phyloP scores from a whole-genome alignment of 1,284 basidiomycete genomes.

The Cutaneotrichosporon sp. region DNA sequence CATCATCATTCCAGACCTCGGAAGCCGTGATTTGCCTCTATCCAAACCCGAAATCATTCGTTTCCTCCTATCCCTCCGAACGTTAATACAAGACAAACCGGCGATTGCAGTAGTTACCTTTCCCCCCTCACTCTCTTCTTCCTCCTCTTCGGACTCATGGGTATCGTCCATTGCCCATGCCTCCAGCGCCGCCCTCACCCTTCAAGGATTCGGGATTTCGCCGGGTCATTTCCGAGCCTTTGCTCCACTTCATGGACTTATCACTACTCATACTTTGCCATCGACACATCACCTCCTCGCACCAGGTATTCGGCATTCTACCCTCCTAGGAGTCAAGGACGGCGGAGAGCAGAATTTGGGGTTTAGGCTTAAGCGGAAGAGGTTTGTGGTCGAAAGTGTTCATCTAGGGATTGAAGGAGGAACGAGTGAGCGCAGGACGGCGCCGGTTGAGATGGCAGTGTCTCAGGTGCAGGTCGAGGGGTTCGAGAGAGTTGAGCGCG shows the following conservation, averaged over 20 bases:
- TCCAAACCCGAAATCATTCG: constrained; percentile 62
- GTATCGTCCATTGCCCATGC: constrained; percentile 73
- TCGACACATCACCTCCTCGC: constrained; percentile 66
- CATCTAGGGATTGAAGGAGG: constrained; percentile 92
- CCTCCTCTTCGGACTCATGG: constrained; percentile 55
- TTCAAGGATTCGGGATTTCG: constrained; percentile 68
- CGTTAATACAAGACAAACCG: constrained; percentile 59
- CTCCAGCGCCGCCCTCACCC: constrained; percentile 69
- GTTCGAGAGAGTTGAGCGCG: neutral
- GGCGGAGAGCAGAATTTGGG: constrained; percentile 81
- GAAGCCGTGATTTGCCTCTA: constrained; percentile 64
- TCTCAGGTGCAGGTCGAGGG: neutral
- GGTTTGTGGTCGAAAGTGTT: constrained; percentile 85
- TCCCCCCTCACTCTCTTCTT: constrained; percentile 51
- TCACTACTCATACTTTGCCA: constrained; percentile 72
- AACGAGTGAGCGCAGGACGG: constrained; percentile 75
- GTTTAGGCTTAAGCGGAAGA: constrained; percentile 86
- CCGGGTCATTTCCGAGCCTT: constrained; percentile 60
- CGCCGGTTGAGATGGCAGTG: constrained; percentile 25
- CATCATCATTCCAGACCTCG: constrained; percentile 59
- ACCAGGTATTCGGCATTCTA: constrained; percentile 72
- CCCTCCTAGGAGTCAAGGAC: constrained; percentile 65
- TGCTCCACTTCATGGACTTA: constrained; percentile 77
- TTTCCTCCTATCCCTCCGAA: constrained; percentile 67
- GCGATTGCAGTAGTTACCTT: constrained; percentile 69